These are phyloP conservation scores for Trichoderma atroviride DNA, from an alignment of 2,329 filamentous ascomycete genomes.

Conservation along the genomic window DNA sequence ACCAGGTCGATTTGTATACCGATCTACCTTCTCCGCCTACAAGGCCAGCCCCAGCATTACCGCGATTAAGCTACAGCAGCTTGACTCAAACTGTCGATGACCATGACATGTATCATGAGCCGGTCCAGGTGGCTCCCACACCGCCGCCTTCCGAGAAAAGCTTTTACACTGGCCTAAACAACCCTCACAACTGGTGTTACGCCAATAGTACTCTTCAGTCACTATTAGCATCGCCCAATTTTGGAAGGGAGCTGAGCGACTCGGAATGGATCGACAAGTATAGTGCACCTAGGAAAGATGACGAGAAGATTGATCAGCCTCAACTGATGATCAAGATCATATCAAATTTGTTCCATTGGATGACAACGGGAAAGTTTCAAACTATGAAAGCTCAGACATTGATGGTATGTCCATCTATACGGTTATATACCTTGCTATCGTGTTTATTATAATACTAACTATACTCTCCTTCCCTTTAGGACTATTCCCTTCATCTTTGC, in stretches of 20 bases:
- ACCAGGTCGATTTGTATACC: conserved; percentile 46
- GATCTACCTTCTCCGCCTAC: conserved; percentile 61
- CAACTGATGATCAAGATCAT: conserved; percentile 64
- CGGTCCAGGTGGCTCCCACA: conserved; percentile 44
- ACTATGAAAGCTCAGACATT: conserved; percentile 58
- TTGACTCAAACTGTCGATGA: conserved; percentile 52
- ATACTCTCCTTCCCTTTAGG: conserved; percentile 40
- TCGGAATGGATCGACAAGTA: conserved; percentile 63
- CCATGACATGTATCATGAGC: conserved; percentile 42
- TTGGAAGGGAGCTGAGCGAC: conserved; percentile 67
- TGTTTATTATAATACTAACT: not conserved
- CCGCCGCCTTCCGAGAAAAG: conserved; percentile 39
- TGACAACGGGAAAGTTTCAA: conserved; percentile 53
- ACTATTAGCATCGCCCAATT: conserved; percentile 70
- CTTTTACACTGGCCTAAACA: conserved; percentile 67
- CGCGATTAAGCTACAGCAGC: conserved; percentile 77
- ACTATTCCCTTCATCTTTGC: conserved; percentile 54
- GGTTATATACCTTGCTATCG: not conserved
- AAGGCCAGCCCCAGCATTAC: conserved; percentile 68
- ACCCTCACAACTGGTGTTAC: conserved; percentile 84
- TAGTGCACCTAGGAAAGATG: conserved; percentile 67
- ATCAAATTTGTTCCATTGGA: conserved; percentile 61
- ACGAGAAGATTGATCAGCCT: conserved; percentile 55
- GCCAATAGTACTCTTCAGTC: conserved; percentile 91
- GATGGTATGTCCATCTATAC: conserved; percentile 49